Evolutionary conservation across 1,139 yeast species (phyloP), one percentile per base, ranked within the genome.

Genomic region (Blastobotrys capitulatus): DNA sequence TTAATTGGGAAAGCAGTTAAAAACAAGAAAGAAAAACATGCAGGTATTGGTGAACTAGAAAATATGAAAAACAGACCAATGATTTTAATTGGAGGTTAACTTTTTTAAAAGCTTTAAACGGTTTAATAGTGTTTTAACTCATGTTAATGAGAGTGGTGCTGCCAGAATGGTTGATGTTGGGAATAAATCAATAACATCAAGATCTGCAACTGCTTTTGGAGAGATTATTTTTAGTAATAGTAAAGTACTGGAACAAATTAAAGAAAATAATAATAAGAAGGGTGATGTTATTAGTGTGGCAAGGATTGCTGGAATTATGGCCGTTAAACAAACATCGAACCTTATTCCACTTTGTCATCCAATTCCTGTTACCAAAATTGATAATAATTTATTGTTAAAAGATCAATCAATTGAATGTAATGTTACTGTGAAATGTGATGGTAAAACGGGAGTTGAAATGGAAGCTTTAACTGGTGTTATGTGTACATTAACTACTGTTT

Each of bases 391-490:
- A 63, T 74, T 6, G 54, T 12, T 29, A 29, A 29, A 26, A 26
- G 7, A n/a, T 22, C 6, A 22, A 3, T 4, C 10, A 5, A 66
- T 63, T 12, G 52, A 54, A 25, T 65, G 75, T 47, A 13, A 29
- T 29, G 32, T 29, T 29, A 62, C 64, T 0, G 80, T 74, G 1
- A 67, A 69, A 35, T 74, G 79, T 52, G 64, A 64, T 7, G 79
- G 79, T 10, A 68, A 71, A 49, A 76, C 80, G 0, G 80, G 80
- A 0, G 80, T 76, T 12, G 80, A 76, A 54, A 76, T 76, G 80
- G 80, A 76, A 56, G 80, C 80, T 0, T 52, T 76, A 25, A 64
- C 69, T 1, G 80, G 80, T 0, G 73, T 68, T 8, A 64, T 67
- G 37, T 64, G 70, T 8, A 63, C 76, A 1, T 59, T 76, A 41